A percentile compares a stretch with the other conserved stretches of the same genome.
Conservation (phyloP, 768 basidiomycete species). For the Tubosaeta brunneosetosa region DNA sequence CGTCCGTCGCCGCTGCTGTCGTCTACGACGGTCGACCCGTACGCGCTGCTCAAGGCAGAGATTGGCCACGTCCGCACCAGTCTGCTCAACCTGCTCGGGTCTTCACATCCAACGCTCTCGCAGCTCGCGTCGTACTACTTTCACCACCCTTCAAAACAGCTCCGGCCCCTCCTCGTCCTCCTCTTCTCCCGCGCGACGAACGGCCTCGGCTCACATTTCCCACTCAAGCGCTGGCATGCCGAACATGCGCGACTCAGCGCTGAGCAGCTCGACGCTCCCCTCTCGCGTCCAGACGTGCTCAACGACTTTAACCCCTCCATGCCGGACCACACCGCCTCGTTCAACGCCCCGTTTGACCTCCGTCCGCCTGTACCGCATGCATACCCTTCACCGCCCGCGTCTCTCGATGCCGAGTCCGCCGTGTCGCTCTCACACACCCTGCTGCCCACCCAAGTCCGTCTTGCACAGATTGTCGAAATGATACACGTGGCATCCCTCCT, state of each 20-base stretch:
- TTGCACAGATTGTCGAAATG: constrained; percentile 98
- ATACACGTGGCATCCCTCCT: constrained; percentile 92
- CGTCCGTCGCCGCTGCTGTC: constrained; percentile 18
- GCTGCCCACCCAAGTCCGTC: constrained; percentile 84
- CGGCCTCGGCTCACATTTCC: constrained; percentile 70
- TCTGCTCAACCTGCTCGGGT: constrained; percentile 75
- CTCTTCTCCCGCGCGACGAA: constrained; percentile 92
- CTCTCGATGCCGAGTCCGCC: constrained; percentile 15
- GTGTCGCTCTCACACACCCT: constrained; percentile 28
- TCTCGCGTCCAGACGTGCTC: constrained; percentile 74
- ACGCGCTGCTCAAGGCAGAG: constrained; percentile 66
- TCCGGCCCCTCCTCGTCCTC: constrained; percentile 85
- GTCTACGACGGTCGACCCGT: constrained; percentile 49
- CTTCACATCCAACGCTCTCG: constrained; percentile 82
- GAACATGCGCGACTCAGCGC: constrained; percentile 51
- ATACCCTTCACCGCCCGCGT: constrained; percentile 25
- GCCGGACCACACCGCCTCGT: constrained; percentile 71
- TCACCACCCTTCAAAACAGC: constrained; percentile 80
- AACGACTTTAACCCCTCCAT: constrained; percentile 90
- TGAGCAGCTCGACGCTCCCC: constrained; percentile 71
- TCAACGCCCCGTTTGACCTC: constrained; percentile 54
- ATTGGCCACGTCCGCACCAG: constrained; percentile 65
- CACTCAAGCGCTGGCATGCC: constrained; percentile 55
- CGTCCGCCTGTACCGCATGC: constrained; percentile 27
- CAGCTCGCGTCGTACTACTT: constrained; percentile 93